Evolutionary conservation across 2,329 filamentous ascomycete genomes (phyloP), one percentile per base, ranked within the genome.

Genomic region (Aspergillus cejpii): DNA sequence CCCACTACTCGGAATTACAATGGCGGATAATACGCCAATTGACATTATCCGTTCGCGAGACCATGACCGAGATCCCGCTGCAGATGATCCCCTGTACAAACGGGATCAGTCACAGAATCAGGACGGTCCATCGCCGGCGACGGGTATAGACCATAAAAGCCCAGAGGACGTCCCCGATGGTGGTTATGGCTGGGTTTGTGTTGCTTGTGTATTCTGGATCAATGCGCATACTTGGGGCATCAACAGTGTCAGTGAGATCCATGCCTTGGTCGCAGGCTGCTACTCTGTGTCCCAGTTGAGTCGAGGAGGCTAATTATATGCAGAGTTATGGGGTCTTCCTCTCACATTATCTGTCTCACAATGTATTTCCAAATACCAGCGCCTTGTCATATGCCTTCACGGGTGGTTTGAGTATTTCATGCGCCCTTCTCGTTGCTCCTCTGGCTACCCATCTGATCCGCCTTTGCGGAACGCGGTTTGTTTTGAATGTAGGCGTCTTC

Each of bases 221-320:
- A 85, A 85, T 58, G 79, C 75, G 6, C 83, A 87, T 59, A 87
- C 84, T 1, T 88, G 84, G 84, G 84, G 84, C 6, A 68, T 88
- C 49, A 88, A 87, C 61, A 80, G 77, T 44, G 76, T 79, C 53
- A 45, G 74, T 55, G 15, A 39, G 29, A 33, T 36, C 3, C 7
- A 4, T 10, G 17, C 3, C 7, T 3, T 10, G 17, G 17, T 24
- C 23, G 8, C 23, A 8, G 23, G 5, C 5, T 24, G 8, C 26
- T 24, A 23, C n/a, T 20, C 3, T 24, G 1, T 31, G 14, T 29
- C 12, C 11, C 15, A 20, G 28, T 23, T 26, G 28, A 14, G n/a
- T 12, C 19, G 31, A 10, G 28, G 15, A 17, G 12, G 38, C 37
- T 50, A 37, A 51, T 42, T n/a, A 4, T 28, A 29, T 20, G 3